Evolutionary conservation across 441 rosid species (phyloP), one percentile per base, ranked within the genome.

Genomic region (Bocquillonia castaneifolia): DNA sequence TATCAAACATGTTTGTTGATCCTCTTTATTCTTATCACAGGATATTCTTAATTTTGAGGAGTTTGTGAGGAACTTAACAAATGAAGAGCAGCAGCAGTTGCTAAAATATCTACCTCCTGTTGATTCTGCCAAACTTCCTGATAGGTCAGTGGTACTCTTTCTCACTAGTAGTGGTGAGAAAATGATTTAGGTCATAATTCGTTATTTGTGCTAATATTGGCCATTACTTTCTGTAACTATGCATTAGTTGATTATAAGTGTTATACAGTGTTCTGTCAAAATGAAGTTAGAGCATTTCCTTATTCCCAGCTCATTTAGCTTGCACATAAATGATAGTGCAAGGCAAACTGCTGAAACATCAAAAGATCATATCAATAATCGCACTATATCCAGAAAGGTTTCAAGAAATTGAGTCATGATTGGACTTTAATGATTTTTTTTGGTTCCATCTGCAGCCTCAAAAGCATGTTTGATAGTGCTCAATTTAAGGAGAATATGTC

Each of bases 401-500:
- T 36, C 31, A 60, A 36, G 59, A 18, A 47, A 40, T 59, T 53
- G 26, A 31, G 18, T 8, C 6, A 32, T 64, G 59, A 39, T 56
- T 18, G 17, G 22, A 44, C 48, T 56, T 77, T 67, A 32, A 42
- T 79, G 59, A 73, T 64, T 28, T 42, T 57, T 68, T 66, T 8
- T 69, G 73, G 37, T 76, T 76, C 64, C 65, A 52, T 68, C 63
- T 79, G 85, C 87, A 91, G 99, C 86, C 81, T 88, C 63, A 69
- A 76, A 81, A 74, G 71, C 81, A 80, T 90, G 97, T 94, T 90
- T 50, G 84, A 82, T 68, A 87, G 94, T 80, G 79, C 74, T 73
- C 96, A 87, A 63, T 92, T 88, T 81, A 87, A 86, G 91, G 96
- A 92, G 78, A 88, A 90, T 77, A 72, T 87, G 72, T 75, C 79